These are phyloP conservation scores for Aspergillus calidoustus DNA, from an alignment of 2,329 filamentous ascomycete genomes.

Conservation along the genomic window DNA sequence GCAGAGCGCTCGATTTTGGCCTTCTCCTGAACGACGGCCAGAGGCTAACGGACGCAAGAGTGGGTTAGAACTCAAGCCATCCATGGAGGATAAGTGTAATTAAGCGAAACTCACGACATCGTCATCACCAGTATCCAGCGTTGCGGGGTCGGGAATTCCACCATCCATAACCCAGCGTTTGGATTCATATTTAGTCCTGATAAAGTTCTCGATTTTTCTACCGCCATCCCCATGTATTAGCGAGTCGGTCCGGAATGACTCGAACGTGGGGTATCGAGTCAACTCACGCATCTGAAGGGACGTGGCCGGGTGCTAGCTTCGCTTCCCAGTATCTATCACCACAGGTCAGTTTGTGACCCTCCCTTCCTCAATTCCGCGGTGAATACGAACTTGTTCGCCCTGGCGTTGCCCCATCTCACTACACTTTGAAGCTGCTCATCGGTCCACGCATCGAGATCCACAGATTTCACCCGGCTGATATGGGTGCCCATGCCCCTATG, in stretches of 20 bases:
- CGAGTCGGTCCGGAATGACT: background rate
- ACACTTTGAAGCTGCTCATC: slow-evolving; percentile 96
- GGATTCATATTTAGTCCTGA: slow-evolving; percentile 97
- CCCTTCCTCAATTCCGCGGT: background rate
- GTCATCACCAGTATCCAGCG: slow-evolving; percentile 85
- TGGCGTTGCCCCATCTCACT: slow-evolving; percentile 90
- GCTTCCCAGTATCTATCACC: slow-evolving; percentile 79
- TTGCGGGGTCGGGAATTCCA: slow-evolving; percentile 87
- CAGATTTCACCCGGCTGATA: slow-evolving; percentile 96
- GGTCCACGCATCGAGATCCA: slow-evolving; percentile 97
- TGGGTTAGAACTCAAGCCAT: slow-evolving; percentile 8
- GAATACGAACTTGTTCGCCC: slow-evolving; percentile 80
- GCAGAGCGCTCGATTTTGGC: slow-evolving; percentile 68
- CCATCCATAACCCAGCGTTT: slow-evolving; percentile 99
- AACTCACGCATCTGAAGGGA: slow-evolving; percentile 80
- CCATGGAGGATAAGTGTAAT: background rate
- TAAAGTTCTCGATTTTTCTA: slow-evolving; percentile 98
- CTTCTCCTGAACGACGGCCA: slow-evolving; percentile 71
- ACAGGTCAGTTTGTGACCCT: slow-evolving; percentile 16
- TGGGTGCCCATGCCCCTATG: slow-evolving; percentile 99
- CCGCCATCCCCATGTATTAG: slow-evolving; percentile 20
- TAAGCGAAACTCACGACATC: slow-evolving; percentile 66
- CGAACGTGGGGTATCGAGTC: background rate
- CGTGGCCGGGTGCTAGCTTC: slow-evolving; percentile 87
- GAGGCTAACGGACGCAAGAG: slow-evolving; percentile 51